Base-by-base conservation (phyloP, 1,284 basidiomycete species). In the Rhodotorula sp. region DNA sequence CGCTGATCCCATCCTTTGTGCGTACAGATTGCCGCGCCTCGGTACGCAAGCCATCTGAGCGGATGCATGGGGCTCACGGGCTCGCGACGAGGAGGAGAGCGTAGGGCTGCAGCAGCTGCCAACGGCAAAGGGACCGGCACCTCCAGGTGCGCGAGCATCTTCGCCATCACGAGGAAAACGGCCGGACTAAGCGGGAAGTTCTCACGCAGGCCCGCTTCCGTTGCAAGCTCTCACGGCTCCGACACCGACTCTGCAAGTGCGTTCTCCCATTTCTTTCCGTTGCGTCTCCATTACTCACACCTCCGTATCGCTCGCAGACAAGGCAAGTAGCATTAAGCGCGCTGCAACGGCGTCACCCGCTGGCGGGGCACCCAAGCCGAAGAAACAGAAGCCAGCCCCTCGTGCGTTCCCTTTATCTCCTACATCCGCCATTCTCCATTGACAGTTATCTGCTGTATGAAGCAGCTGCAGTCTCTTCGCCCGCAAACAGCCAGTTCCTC, bases 31-130 rank as follows among this genome's bases (percentile, higher is more conserved):
- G 73, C 70, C 1, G 73, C 70, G 13, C 58, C 73, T 29, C 53
- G 73, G 22, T 74, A 74, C 25, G 73, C 73, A 22, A 67, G 65
- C 50, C 73, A 74, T 34, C 29, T 74, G 64, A 69, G 70, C 50
- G 70, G 73, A 2, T 74, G 66, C 54, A 67, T 67, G 66, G 66
- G 65, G 0, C 39, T 66, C 39, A 12, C 29, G 10, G 66, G 66
- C 9, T 67, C 66, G 53, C 44, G 66, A 21, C 66, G 66, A 37
- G 54, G 51, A 37, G 66, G n/a, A 7, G 59, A 44, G 44, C 44
- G n/a, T 1, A 34, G 66, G 10, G 36, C 22, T 0, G 48, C 57
- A 12, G 51, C 46, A 27, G 54, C 57, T 12, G 50, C 51, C 3
- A 55, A 25, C 27, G 58, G 50, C 4, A 44, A 34, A 1, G n/a